Evolutionary conservation across 1,139 yeast genomes (phyloP).

Genomic region (Taiozyma sp.): DNA sequence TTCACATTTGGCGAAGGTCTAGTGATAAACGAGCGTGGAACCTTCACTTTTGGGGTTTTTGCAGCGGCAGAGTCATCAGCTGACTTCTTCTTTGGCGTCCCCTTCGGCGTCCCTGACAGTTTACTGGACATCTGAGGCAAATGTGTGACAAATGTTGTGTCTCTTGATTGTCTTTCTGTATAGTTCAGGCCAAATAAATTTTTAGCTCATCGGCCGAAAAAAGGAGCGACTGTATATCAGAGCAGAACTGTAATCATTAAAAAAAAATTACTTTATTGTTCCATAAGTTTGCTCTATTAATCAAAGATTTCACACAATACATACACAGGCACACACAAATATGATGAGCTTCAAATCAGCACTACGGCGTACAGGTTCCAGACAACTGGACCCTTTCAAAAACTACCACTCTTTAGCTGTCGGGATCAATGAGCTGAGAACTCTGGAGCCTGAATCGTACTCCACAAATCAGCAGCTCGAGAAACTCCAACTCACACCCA

Average conservation of each 20-base stretch:
- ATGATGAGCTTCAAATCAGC: neutral
- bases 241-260: neutral
- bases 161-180: neutral
- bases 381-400: neutral
- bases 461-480: neutral
- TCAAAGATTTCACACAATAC: neutral
- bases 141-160: neutral
- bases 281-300: neutral
- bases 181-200: neutral
- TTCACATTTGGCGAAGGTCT: constrained; percentile 47
- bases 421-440: neutral
- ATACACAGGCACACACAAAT: neutral
- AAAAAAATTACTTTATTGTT: neutral
- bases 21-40: constrained; percentile 44
- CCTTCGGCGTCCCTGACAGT: constrained; percentile 15
- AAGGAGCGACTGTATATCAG: neutral
- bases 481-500: neutral
- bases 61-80: constrained; percentile 16
- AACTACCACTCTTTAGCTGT: constrained; percentile 6
- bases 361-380: neutral
- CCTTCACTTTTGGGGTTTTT: constrained; percentile 29
- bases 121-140: neutral
- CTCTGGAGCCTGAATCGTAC: neutral
- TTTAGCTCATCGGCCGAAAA: neutral
- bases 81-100: constrained; percentile 25